Conservation (phyloP, 768 basidiomycete species). For the Boletellus emodensis region DNA sequence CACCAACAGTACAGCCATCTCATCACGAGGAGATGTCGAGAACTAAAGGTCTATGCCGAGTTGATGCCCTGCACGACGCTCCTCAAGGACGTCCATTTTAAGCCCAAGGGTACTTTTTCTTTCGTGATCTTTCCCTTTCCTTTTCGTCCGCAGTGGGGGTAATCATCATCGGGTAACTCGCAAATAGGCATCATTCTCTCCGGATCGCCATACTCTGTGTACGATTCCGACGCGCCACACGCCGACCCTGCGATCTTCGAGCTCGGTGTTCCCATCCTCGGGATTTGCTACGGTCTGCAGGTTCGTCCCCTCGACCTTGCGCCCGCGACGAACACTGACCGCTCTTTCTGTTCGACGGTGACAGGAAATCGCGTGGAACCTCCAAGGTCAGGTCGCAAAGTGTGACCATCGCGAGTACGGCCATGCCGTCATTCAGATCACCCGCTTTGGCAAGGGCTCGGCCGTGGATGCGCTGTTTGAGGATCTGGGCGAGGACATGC, state of each 20-base stretch:
- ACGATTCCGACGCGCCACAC: constrained; percentile 87
- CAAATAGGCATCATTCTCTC: constrained; percentile 86
- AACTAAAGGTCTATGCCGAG: constrained; percentile 96
- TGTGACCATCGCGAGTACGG: constrained; percentile 96
- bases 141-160: not conserved
- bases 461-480: constrained; percentile 76
- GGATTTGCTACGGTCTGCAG: constrained; percentile 97
- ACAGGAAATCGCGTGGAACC: constrained; percentile 90
- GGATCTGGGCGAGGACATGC: constrained; percentile 83
- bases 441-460: constrained; percentile 50
- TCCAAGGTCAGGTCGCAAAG: constrained; percentile 79
- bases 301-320: constrained; percentile 36
- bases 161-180: not conserved
- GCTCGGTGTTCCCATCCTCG: constrained; percentile 85
- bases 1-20: constrained; percentile 84
- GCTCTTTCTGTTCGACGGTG: not conserved
- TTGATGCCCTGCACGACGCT: constrained; percentile 94
- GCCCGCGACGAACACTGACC: not conserved
- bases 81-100: constrained; percentile 83
- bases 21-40: constrained; percentile 95
- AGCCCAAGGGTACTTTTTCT: constrained; percentile 72
- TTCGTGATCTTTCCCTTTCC: not conserved
- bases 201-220: constrained; percentile 97
- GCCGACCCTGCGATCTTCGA: constrained; percentile 90
- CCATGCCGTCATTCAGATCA: constrained; percentile 75